Evolutionary conservation across 768 basidiomycete genomes (phyloP).

Genomic region (Tricholoma bakamatsutake): DNA sequence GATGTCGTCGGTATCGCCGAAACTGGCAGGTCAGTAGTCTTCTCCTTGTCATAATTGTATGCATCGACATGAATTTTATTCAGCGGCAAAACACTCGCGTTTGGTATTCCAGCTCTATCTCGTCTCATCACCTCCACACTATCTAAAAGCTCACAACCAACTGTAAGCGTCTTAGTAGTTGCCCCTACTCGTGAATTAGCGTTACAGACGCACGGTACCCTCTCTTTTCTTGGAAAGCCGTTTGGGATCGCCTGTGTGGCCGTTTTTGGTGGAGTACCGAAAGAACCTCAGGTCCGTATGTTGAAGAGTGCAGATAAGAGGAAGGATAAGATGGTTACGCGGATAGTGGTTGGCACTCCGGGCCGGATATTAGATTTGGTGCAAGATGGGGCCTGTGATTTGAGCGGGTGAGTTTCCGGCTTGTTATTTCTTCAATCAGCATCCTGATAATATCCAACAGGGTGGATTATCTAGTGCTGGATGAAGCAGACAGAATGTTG

Average conservation of each 20-base stretch:
- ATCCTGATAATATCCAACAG: conserved; percentile 29
- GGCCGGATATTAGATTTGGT: conserved; percentile 92
- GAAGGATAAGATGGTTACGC: conserved; percentile 44
- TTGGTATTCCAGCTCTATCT: conserved; percentile 86
- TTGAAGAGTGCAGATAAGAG: conserved; percentile 50
- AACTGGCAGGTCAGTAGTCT: conserved; percentile 71
- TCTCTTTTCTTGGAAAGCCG: conserved; percentile 65
- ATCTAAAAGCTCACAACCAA: conserved; percentile 22
- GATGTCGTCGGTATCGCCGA: conserved; percentile 96
- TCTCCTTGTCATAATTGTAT: neutral
- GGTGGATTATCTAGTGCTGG: conserved; percentile 88
- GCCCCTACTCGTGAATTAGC: conserved; percentile 97
- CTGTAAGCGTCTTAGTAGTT: conserved; percentile 68
- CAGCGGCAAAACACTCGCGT: conserved; percentile 94
- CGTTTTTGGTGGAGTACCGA: conserved; percentile 93
- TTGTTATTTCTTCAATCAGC: neutral
- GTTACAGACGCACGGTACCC: conserved; percentile 86
- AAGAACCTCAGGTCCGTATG: conserved; percentile 71
- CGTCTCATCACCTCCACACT: conserved; percentile 42
- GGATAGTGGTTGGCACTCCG: conserved; percentile 92
- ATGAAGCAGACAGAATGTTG: conserved; percentile 98
- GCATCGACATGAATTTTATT: conserved; percentile 4
- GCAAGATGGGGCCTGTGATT: conserved; percentile 77
- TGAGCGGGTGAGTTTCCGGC: conserved; percentile 53
- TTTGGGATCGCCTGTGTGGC: conserved; percentile 80